Conservation (phyloP, 768 basidiomycete species). For the Polyporus arcularius region DNA sequence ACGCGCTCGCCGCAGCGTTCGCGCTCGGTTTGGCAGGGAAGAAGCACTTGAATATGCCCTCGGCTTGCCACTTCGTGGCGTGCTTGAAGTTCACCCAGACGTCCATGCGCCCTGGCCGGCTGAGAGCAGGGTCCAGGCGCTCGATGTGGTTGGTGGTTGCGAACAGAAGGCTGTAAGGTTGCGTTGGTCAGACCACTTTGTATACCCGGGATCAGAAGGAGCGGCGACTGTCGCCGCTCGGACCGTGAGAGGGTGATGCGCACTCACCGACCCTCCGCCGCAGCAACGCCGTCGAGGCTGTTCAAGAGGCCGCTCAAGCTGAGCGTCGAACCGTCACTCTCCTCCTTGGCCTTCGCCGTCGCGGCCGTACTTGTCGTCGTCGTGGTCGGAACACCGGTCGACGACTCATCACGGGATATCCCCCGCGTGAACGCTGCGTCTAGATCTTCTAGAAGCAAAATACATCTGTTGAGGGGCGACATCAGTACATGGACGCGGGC, state of each 20-base stretch:
- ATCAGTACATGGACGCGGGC: slow-evolving; percentile 12
- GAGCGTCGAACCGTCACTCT: slow-evolving; percentile 77
- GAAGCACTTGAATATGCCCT: slow-evolving; percentile 93
- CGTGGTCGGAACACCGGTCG: slow-evolving; percentile 71
- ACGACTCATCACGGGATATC: slow-evolving; percentile 77
- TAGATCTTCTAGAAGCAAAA: slow-evolving; percentile 91
- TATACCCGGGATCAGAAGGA: too few species aligned
- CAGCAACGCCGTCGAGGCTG: slow-evolving; percentile 84
- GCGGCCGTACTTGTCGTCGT: slow-evolving; percentile 43
- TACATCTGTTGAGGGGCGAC: slow-evolving; percentile 57
- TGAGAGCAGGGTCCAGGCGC: slow-evolving; percentile 85
- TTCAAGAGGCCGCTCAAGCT: slow-evolving; percentile 85
- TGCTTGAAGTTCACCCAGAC: slow-evolving; percentile 92
- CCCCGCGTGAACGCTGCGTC: slow-evolving; percentile 90
- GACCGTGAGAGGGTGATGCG: background rate
- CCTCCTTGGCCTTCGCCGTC: slow-evolving; percentile 38
- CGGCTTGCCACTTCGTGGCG: slow-evolving; percentile 90
- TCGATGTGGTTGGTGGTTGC: slow-evolving; percentile 95
- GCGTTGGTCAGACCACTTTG: background rate
- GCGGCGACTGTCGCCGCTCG: background rate
- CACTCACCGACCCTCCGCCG: slow-evolving; percentile 81
- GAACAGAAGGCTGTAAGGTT: slow-evolving; percentile 65
- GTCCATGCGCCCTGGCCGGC: slow-evolving; percentile 88
- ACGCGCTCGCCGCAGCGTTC: slow-evolving; percentile 16
- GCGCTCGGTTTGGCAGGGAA: slow-evolving; percentile 67